Conservation (phyloP, 2,329 filamentous ascomycete genomes). For the Penicillium frequentans region DNA sequence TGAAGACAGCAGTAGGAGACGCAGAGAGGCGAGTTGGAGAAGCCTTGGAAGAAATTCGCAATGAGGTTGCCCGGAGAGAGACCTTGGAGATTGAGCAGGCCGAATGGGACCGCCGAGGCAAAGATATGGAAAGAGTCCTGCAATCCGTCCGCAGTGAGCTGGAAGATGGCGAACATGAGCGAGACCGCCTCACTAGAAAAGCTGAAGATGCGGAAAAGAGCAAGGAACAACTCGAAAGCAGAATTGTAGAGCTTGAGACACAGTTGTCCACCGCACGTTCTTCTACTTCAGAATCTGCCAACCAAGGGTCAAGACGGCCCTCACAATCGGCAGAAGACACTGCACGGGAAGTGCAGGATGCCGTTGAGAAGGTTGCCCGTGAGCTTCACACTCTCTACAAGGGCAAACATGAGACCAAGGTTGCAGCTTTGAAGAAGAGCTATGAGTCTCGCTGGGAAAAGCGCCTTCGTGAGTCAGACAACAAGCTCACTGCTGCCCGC, state of each 20-base stretch:
- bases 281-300: constrained; percentile 26
- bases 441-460: constrained; percentile 90
- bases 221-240: constrained; percentile 46
- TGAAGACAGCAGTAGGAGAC: constrained; percentile 84
- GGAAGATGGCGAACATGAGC: constrained; percentile 72
- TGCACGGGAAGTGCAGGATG: constrained; percentile 72
- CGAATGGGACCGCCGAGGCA: constrained; percentile 79
- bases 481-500: constrained; percentile 64
- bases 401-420: constrained; percentile 95
- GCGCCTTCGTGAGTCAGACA: constrained; percentile 76
- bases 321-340: constrained; percentile 49
- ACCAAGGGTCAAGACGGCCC: constrained; percentile 24
- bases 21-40: constrained; percentile 90
- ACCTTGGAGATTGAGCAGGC: constrained; percentile 72
- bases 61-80: constrained; percentile 70
- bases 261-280: constrained; percentile 46
- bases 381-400: constrained; percentile 94
- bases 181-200: constrained; percentile 73
- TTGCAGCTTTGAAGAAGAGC: constrained; percentile 77
- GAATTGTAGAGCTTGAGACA: constrained; percentile 47
- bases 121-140: constrained; percentile 81
- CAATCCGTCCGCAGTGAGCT: constrained; percentile 81
- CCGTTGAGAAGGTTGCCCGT: constrained; percentile 86
- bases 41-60: constrained; percentile 77
- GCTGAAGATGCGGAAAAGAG: constrained; percentile 72